Conservation (phyloP, 2,329 filamentous ascomycete species). For the Colletotrichum simmondsii region DNA sequence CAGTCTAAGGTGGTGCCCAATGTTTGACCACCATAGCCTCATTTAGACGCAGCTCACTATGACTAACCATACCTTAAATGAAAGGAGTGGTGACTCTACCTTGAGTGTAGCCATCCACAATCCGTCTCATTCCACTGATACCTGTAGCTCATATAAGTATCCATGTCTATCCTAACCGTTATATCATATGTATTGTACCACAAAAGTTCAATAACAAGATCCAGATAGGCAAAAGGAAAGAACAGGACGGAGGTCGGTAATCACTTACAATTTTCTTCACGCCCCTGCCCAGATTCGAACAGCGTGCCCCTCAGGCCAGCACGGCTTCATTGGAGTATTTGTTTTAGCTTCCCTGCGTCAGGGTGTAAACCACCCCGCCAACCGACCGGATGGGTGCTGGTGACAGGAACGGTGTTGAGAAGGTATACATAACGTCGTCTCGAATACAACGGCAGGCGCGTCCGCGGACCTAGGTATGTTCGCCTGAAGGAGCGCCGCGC, state of each 20-base stretch:
- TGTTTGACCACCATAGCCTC: not conserved
- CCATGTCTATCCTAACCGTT: too few relatives aligned
- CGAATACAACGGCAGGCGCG: not conserved
- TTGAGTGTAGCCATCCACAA: too few relatives aligned
- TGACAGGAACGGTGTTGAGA: not conserved
- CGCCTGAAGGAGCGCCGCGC: not conserved
- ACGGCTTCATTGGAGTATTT: not conserved
- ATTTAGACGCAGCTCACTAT: not conserved
- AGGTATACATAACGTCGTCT: not conserved
- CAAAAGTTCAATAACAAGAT: not conserved
- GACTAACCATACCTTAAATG: too few relatives aligned
- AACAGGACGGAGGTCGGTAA: not conserved
- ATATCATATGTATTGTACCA: not conserved
- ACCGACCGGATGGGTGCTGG: not conserved
- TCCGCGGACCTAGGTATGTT: not conserved
- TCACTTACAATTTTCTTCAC: not conserved
- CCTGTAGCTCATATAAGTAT: too few relatives aligned
- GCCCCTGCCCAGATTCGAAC: not conserved
- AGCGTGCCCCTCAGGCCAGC: not conserved
- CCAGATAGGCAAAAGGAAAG: not conserved
- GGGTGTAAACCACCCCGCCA: not conserved
- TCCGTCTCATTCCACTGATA: too few relatives aligned
- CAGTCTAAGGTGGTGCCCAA: too few relatives aligned
- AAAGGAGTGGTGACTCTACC: too few relatives aligned
- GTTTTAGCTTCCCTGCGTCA: not conserved